Conservation (phyloP, 2,329 filamentous ascomycete genomes). For the Lizonia empirigonia region DNA sequence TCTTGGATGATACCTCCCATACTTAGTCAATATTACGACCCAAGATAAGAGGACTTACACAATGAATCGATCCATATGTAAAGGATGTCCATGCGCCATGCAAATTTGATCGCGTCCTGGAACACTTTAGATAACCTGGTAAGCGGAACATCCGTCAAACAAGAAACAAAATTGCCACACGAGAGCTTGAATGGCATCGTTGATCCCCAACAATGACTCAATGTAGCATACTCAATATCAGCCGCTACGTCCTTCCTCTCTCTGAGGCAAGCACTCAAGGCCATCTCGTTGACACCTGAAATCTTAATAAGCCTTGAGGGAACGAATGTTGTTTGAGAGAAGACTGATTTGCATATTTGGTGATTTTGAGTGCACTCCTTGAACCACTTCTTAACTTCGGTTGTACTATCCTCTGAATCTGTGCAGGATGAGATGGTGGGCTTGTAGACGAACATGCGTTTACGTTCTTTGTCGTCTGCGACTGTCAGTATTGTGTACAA, state of each 20-base stretch:
- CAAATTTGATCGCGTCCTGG: not conserved
- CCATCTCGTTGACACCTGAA: not conserved
- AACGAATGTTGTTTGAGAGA: not conserved
- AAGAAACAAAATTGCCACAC: not conserved
- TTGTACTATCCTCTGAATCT: not conserved
- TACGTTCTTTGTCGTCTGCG: not conserved
- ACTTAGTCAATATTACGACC: not conserved
- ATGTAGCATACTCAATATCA: not conserved
- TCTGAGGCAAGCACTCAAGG: not conserved
- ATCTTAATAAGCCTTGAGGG: not conserved
- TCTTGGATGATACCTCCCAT: not conserved
- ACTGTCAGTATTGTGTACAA: too few species aligned
- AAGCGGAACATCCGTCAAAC: not conserved
- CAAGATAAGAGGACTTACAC: not conserved
- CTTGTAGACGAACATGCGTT: not conserved
- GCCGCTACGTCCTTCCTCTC: not conserved
- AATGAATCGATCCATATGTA: not conserved
- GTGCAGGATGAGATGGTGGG: not conserved
- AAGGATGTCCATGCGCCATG: not conserved
- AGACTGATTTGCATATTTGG: not conserved
- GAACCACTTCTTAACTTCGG: not conserved
- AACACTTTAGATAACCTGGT: not conserved
- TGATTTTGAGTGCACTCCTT: not conserved
- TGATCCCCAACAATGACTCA: not conserved
- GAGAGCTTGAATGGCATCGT: not conserved